Evolutionary conservation across 192 early-diverging fungal genomes (phyloP), one percentile per base, ranked within the genome.

Genomic region (Gryganskiella cystojenkinii): DNA sequence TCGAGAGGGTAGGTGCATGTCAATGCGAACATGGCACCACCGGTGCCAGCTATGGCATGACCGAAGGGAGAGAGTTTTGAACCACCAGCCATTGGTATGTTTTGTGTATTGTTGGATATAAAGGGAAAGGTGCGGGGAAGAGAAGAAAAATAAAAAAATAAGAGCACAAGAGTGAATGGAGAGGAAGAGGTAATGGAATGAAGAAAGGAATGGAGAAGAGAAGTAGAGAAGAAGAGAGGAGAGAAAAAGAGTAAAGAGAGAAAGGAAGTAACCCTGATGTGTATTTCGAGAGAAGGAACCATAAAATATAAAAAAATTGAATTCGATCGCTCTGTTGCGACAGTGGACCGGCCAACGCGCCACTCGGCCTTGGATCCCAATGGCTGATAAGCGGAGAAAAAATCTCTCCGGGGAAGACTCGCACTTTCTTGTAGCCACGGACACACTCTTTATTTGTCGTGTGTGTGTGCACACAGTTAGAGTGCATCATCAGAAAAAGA

Each of bases 1-100:
- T 99, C 98, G 27, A 98, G 89, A 15, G 98, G 98, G 83, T 98
- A 99, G 42, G 95, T 93, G 45, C 95, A 82, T 25, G 92, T 84
- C 71, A 97, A 89, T 19, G 98, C 96, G 55, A 97, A 92, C 67
- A 95, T 93, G 19, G 96, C 94, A 56, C 96, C 95, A 31, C 92
- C 85, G 11, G 96, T 90, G 15, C 98, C 98, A 17, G 98, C 91
- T 42, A 93, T 86, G 9, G 98, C 98, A 78, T 99, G 93, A 20
- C 93, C 95, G 49, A 98, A 84, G 27, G 97, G 95, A 30, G 94
- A 89, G 46, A 95, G 84, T 55, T 78, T 78, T 20, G 74, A 78
- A 40, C 66, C 74, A 33, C 66, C 74, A 46, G 74, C 74, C 74
- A 78, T 78, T 46, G 40, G 58, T 71, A 31, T 30, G 34, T 9